A percentile compares a stretch with the other conserved stretches of the same genome.
phyloP scores from a whole-genome alignment of 2,329 filamentous ascomycete genomes.

The Pezicula neosporulosa region DNA sequence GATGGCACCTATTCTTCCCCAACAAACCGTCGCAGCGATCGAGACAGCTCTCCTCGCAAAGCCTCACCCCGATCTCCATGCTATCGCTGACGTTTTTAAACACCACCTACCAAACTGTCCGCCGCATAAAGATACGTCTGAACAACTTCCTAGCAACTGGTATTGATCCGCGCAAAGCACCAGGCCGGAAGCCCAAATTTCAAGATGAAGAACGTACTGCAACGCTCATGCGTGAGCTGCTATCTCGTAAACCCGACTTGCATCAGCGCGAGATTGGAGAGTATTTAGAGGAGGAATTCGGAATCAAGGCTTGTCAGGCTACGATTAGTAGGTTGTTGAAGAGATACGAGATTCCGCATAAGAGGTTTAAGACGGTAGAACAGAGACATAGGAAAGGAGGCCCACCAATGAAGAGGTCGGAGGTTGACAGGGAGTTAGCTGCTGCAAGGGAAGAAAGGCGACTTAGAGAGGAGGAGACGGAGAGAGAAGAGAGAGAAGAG shows the following conservation, averaged over 20 bases:
- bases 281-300: conserved; percentile 1
- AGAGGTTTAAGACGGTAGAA: conserved; percentile 7
- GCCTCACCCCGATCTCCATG: conserved; percentile 3
- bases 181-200: conserved; percentile 9
- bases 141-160: conserved; percentile 7
- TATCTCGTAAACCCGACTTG: conserved; percentile 8
- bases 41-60: conserved; percentile 8
- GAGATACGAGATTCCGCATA: conserved; percentile 12
- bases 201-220: conserved; percentile 4
- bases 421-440: neutral
- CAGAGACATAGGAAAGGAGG: conserved; percentile 5
- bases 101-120: conserved; percentile 10
- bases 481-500: neutral
- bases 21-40: conserved; percentile 7
- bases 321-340: conserved; percentile 13
- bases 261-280: conserved; percentile 7
- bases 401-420: conserved; percentile 3
- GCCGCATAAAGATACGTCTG: conserved; percentile 9
- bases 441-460: neutral
- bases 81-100: conserved; percentile 13
- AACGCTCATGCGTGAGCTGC: conserved; percentile 3
- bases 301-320: conserved; percentile 2
- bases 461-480: neutral
- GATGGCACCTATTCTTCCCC: conserved; percentile 6
- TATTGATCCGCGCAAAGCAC: conserved; percentile 12